A percentile compares a stretch with the other conserved stretches of the same genome.
phyloP scores from a whole-genome alignment of 2,329 filamentous ascomycete species.

The Ceratocystiopsis minuta region DNA sequence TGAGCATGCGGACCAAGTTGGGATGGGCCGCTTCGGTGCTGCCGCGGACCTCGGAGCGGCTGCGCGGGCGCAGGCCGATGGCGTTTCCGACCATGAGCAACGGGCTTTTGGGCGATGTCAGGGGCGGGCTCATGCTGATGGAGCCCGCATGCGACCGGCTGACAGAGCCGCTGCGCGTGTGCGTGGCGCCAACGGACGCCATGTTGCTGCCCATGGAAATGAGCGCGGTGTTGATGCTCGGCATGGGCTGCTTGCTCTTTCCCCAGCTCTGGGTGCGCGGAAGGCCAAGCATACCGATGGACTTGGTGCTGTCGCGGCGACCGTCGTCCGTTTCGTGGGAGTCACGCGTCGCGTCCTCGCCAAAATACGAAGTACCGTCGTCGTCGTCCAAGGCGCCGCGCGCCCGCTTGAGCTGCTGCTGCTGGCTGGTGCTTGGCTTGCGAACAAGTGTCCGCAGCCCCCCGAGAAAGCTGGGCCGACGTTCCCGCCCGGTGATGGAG shows the following conservation, averaged over 20 bases:
- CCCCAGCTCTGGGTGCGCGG: slow-evolving; percentile 33
- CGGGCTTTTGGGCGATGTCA: slow-evolving; percentile 27
- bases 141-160: slow-evolving; percentile 15
- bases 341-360: slow-evolving; percentile 13
- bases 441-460: slow-evolving; percentile 31
- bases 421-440: slow-evolving; percentile 26
- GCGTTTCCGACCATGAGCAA: slow-evolving; percentile 29
- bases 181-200: slow-evolving; percentile 36
- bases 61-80: slow-evolving; percentile 32
- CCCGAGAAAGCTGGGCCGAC: slow-evolving; percentile 35
- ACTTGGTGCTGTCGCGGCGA: slow-evolving; percentile 16
- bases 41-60: slow-evolving; percentile 33
- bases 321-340: slow-evolving; percentile 12
- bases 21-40: slow-evolving; percentile 20
- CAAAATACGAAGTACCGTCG: slow-evolving; percentile 8
- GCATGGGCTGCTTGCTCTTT: slow-evolving; percentile 27
- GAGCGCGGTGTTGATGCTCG: slow-evolving; percentile 41
- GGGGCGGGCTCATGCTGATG: slow-evolving; percentile 18
- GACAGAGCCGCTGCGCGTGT: slow-evolving; percentile 42
- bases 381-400: slow-evolving; percentile 23
- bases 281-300: slow-evolving; percentile 31
- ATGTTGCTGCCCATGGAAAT: slow-evolving; percentile 35
- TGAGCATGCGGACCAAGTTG: slow-evolving; percentile 32
- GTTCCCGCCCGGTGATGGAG: slow-evolving; percentile 31
- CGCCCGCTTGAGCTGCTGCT: slow-evolving; percentile 25